A percentile compares a stretch with the other conserved stretches of the same genome.
phyloP scores from a whole-genome alignment of 2,329 filamentous ascomycete genomes.

The Clonostachys byssicola region DNA sequence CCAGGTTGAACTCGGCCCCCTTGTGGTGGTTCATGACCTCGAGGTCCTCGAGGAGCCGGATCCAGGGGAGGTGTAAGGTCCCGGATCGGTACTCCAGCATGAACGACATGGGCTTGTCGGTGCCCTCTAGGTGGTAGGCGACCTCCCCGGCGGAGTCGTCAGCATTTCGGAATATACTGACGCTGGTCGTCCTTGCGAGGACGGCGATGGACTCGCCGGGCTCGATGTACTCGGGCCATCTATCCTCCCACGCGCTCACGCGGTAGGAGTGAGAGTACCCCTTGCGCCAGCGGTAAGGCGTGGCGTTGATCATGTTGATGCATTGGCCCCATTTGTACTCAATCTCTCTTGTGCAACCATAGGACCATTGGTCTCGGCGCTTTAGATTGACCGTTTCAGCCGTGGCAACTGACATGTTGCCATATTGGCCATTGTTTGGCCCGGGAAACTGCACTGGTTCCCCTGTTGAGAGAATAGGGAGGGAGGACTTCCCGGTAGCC shows the following conservation, averaged over 20 bases:
- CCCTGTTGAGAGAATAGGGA: no score
- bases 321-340: neutral
- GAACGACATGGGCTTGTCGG: slow-evolving; percentile 15
- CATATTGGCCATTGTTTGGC: no score
- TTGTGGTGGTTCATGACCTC: slow-evolving; percentile 10
- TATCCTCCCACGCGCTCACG: slow-evolving; percentile 3
- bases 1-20: slow-evolving; percentile 8
- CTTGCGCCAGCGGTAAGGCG: slow-evolving; percentile 20
- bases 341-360: no score
- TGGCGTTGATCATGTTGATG: slow-evolving; percentile 23
- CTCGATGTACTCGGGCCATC: slow-evolving; percentile 16
- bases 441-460: no score
- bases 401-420: no score
- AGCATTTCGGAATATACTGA: no score
- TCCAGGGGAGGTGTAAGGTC: neutral
- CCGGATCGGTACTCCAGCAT: slow-evolving; percentile 8
- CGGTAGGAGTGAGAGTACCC: slow-evolving; percentile 11
- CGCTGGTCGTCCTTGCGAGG: neutral
- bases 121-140: slow-evolving; percentile 18
- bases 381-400: no score
- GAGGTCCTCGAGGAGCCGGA: slow-evolving; percentile 14
- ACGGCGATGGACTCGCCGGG: slow-evolving; percentile 13
- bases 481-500: no score
- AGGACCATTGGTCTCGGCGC: no score
- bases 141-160: slow-evolving; percentile 19